A percentile compares a stretch with the other conserved stretches of the same genome.
These are phyloP conservation scores for Peronospora destructor DNA, from an alignment of 352 stramenopile species.

Conservation along the genomic window DNA sequence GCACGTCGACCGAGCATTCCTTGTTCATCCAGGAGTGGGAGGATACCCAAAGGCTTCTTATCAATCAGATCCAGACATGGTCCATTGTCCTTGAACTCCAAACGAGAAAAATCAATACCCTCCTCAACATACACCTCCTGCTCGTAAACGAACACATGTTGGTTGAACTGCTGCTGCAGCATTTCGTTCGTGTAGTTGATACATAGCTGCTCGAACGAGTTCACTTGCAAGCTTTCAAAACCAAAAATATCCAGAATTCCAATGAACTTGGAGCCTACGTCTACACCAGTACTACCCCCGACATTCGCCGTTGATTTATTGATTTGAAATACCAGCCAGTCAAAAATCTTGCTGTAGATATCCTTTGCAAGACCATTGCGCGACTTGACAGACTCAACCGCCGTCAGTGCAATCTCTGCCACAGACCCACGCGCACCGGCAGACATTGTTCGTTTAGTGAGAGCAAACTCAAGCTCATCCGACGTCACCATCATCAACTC, in stretches of 20 bases:
- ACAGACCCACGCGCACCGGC: constrained; percentile 76
- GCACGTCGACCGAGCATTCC: constrained; percentile 87
- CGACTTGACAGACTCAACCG: constrained; percentile 76
- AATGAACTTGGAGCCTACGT: constrained; percentile 75
- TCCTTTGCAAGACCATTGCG: constrained; percentile 94
- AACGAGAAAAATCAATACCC: constrained; percentile 88
- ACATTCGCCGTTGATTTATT: constrained; percentile 87
- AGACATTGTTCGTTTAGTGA: constrained; percentile 86
- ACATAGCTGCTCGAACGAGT: constrained; percentile 94
- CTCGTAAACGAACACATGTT: constrained; percentile 96
- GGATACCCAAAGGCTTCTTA: constrained; percentile 88
- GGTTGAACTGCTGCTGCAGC: constrained; percentile 92
- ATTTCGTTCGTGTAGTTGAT: constrained; percentile 97
- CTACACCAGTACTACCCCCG: constrained; percentile 12
- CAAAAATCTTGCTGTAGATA: constrained; percentile 94
- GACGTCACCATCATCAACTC: constrained; percentile 84
- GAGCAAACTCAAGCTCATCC: constrained; percentile 79
- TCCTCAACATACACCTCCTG: constrained; percentile 96
- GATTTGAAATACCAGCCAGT: constrained; percentile 93
- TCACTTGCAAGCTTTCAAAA: constrained; percentile 92
- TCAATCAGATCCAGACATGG: constrained; percentile 91
- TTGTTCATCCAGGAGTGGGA: constrained; percentile 94
- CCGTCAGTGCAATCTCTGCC: constrained; percentile 78
- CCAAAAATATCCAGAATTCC: constrained; percentile 96
- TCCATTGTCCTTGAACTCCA: constrained; percentile 91